A percentile compares a stretch with the other conserved stretches of the same genome.
phyloP scores from a whole-genome alignment of 2,329 filamentous ascomycete species.

The Aspergillus neoniger region DNA sequence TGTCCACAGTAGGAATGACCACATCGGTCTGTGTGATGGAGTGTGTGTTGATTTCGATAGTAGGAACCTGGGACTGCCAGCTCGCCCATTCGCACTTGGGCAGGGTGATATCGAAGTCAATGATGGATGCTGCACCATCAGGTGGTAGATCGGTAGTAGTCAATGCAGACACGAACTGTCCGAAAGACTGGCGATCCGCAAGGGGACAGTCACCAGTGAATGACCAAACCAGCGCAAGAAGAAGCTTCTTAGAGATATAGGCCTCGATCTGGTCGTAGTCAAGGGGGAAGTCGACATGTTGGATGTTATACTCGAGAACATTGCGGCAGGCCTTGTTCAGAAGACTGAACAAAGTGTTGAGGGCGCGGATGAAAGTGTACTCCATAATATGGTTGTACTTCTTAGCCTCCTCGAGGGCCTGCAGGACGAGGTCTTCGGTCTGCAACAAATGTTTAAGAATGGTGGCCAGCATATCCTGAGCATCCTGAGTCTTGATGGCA shows the following conservation, averaged over 20 bases:
- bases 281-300: constrained; percentile 90
- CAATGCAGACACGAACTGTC: constrained; percentile 77
- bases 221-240: constrained; percentile 92
- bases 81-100: constrained; percentile 85
- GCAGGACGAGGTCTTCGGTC: constrained; percentile 76
- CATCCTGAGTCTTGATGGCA: constrained; percentile 74
- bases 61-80: constrained; percentile 94
- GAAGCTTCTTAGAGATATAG: constrained; percentile 89
- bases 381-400: constrained; percentile 97
- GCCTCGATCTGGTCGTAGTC: constrained; percentile 86
- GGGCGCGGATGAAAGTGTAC: constrained; percentile 84
- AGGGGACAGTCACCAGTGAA: constrained; percentile 94
- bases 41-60: constrained; percentile 96
- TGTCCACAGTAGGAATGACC: constrained; percentile 96
- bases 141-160: constrained; percentile 84
- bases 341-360: constrained; percentile 92
- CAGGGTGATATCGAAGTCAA: constrained; percentile 90
- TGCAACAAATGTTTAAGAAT: constrained; percentile 74
- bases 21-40: constrained; percentile 97
- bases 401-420: constrained; percentile 73
- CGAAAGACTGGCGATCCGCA: constrained; percentile 81
- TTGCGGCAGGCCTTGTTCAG: constrained; percentile 92
- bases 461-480: constrained; percentile 78
- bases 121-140: constrained; percentile 75
- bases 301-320: constrained; percentile 91